Evolutionary conservation across 1,284 basidiomycete species (phyloP).

Genomic region (Boletus semigastroideus): DNA sequence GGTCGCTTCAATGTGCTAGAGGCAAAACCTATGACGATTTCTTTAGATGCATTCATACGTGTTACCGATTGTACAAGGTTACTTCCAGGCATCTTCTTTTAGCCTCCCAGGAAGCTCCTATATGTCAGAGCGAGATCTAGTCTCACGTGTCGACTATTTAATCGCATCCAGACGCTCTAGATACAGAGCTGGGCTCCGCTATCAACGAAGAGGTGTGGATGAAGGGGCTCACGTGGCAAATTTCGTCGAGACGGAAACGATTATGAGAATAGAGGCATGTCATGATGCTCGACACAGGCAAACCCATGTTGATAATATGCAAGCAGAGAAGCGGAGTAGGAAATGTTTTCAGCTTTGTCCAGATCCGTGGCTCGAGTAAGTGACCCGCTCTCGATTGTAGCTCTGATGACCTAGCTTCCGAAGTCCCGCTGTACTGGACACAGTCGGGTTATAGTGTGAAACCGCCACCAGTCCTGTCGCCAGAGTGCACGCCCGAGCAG

Average conservation of each 20-base stretch:
- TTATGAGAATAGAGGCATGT: constrained; percentile 74
- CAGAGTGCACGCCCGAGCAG: constrained; percentile 74
- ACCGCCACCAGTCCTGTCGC: constrained; percentile 77
- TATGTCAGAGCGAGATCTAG: constrained; percentile 43
- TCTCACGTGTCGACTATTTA: constrained; percentile 58
- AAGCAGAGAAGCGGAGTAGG: constrained; percentile 62
- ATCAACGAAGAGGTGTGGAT: constrained; percentile 94
- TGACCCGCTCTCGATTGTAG: constrained; percentile 12
- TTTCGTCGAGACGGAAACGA: constrained; percentile 92
- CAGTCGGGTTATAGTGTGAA: constrained; percentile 85
- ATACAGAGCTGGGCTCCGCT: constrained; percentile 90
- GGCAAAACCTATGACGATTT: neutral
- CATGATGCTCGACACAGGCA: neutral
- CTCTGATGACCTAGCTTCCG: constrained; percentile 8
- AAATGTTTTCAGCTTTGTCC: constrained; percentile 86
- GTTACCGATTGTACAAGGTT: constrained; percentile 76
- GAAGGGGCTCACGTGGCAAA: constrained; percentile 83
- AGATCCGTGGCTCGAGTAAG: constrained; percentile 86
- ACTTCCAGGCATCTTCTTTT: constrained; percentile 61
- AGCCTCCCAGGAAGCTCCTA: constrained; percentile 54
- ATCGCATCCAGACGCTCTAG: constrained; percentile 86
- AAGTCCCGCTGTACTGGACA: constrained; percentile 88
- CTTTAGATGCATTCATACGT: constrained; percentile 56
- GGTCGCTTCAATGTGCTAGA: constrained; percentile 16
- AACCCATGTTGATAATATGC: constrained; percentile 1